These are phyloP conservation scores for Pelargonium nanum DNA, from an alignment of 345 rosid species.

Conservation along the genomic window DNA sequence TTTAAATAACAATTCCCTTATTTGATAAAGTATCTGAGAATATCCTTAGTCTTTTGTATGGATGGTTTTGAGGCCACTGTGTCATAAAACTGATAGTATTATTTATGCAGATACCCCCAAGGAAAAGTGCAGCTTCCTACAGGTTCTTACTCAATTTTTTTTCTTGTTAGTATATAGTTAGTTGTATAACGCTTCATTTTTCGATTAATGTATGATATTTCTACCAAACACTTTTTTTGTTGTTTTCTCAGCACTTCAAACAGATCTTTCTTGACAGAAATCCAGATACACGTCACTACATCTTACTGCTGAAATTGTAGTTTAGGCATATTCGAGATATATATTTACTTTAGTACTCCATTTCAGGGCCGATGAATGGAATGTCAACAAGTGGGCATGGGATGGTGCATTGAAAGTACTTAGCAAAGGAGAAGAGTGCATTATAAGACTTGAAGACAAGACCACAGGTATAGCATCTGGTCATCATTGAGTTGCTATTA, in stretches of 20 bases:
- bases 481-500: conserved; percentile 11
- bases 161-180: not conserved
- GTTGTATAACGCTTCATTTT: not conserved
- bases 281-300: not conserved
- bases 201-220: not conserved
- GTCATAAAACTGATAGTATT: conserved; percentile 13
- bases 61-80: not conserved
- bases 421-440: conserved; percentile 95
- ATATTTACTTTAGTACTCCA: conserved; percentile 11
- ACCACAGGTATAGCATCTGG: conserved; percentile 33
- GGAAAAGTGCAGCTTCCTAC: conserved; percentile 95
- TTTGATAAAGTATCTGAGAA: not conserved
- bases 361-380: conserved; percentile 98
- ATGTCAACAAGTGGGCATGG: conserved; percentile 99
- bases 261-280: too few species aligned
- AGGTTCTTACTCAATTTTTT: conserved; percentile 39
- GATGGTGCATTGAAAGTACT: conserved; percentile 78
- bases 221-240: too few species aligned
- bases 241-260: too few species aligned
- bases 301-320: conserved; percentile 3
- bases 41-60: not conserved
- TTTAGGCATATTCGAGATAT: conserved; percentile 1
- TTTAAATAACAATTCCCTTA: not conserved
- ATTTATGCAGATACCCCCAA: conserved; percentile 90
- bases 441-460: conserved; percentile 91